Conservation (phyloP, 108 stramenopile species). For the Cyclotella choctawhatcheeana region DNA sequence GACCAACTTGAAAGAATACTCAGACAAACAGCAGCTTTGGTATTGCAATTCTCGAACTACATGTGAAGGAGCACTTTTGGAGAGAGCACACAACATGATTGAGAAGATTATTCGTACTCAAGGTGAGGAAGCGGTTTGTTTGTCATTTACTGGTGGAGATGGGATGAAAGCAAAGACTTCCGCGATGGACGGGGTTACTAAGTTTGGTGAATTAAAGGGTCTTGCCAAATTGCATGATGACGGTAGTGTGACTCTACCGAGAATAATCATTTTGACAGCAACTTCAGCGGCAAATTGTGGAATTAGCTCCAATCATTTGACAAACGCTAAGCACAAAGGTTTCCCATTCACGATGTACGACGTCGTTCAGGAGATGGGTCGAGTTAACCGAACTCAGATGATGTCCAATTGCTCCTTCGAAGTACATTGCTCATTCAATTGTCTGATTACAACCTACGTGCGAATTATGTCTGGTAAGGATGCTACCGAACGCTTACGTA, state of each 20-base stretch:
- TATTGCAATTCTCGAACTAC: too few relatives aligned
- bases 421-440: neutral
- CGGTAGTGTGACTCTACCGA: neutral
- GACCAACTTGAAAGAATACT: too few relatives aligned
- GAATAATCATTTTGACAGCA: neutral
- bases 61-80: too few relatives aligned
- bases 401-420: neutral
- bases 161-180: neutral
- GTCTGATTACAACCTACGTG: neutral
- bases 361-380: neutral
- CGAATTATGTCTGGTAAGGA: neutral
- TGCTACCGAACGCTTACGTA: neutral
- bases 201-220: neutral
- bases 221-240: neutral
- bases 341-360: neutral
- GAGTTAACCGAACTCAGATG: neutral
- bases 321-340: neutral
- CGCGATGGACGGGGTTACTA: neutral
- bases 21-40: too few relatives aligned
- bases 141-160: too few relatives aligned
- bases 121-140: too few relatives aligned
- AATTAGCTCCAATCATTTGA: neutral
- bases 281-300: neutral
- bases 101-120: too few relatives aligned
- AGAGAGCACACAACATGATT: too few relatives aligned